Conservation (phyloP, 352 stramenopile species). For the Phytophthora rubi region DNA sequence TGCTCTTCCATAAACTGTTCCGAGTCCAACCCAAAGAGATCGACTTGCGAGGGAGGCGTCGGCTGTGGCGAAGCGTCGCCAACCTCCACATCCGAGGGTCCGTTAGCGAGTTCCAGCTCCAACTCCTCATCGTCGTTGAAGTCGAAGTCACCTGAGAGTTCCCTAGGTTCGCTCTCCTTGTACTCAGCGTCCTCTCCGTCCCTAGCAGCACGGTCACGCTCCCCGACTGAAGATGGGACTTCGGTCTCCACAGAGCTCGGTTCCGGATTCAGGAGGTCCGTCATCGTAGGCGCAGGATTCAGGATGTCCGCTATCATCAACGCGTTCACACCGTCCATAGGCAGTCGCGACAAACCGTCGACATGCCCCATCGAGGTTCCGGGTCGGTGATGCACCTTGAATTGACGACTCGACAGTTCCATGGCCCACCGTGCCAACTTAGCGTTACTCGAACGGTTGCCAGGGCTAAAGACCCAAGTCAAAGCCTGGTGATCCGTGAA, state of each 20-base stretch:
- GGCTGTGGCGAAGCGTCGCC: background rate
- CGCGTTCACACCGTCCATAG: background rate
- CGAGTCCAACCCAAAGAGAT: background rate
- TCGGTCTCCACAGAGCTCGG: background rate
- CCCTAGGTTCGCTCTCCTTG: background rate
- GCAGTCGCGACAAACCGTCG: conserved; percentile 6
- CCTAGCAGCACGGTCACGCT: background rate
- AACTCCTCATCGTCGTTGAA: background rate
- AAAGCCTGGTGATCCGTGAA: too few species aligned
- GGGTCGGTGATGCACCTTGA: conserved; percentile 5
- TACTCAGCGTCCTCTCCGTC: background rate
- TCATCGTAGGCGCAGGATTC: background rate
- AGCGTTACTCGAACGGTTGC: background rate
- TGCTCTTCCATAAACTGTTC: background rate
- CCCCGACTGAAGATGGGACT: background rate
- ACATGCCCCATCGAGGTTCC: conserved; percentile 4
- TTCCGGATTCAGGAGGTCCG: background rate
- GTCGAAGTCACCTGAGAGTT: too few species aligned
- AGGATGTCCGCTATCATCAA: background rate
- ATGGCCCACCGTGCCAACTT: conserved; percentile 12
- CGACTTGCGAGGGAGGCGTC: background rate
- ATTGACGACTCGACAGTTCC: conserved; percentile 8
- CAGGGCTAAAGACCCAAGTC: too few species aligned
- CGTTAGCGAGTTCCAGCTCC: background rate
- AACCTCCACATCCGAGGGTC: background rate